These are phyloP conservation scores for Nicotiana tabacum DNA, from an alignment of 257 asterid species.

Conservation along the genomic window DNA sequence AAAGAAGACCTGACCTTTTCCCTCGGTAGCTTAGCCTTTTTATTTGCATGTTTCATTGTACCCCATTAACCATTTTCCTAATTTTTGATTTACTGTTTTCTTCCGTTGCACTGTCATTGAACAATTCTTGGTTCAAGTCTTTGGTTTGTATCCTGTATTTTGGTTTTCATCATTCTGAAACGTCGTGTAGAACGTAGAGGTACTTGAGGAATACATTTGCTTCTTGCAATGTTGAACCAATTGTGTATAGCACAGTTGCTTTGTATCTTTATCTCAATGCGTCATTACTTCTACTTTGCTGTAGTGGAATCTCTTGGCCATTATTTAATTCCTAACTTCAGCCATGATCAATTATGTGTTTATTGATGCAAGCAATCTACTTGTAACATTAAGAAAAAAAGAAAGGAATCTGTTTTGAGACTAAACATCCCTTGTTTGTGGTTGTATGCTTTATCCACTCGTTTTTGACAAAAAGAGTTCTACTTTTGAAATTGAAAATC, in stretches of 20 bases:
- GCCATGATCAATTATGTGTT: neutral
- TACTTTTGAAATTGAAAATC: too few species aligned
- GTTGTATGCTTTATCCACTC: neutral
- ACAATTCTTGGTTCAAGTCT: slow-evolving; percentile 23
- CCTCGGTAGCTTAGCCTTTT: slow-evolving; percentile 21
- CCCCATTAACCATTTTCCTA: slow-evolving; percentile 21
- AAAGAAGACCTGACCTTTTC: slow-evolving; percentile 23
- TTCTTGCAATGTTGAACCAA: neutral
- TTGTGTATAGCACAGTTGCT: neutral
- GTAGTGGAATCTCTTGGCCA: neutral
- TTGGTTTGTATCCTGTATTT: slow-evolving; percentile 18
- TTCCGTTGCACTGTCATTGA: slow-evolving; percentile 15
- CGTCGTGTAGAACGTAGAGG: neutral
- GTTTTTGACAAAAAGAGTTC: neutral
- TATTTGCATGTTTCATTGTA: slow-evolving; percentile 24
- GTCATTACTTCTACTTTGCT: neutral
- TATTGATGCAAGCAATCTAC: neutral
- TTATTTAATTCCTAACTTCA: neutral
- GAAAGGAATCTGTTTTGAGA: neutral
- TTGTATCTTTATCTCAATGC: neutral
- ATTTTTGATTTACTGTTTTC: slow-evolving; percentile 13
- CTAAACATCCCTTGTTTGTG: too few species aligned
- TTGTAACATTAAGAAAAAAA: neutral
- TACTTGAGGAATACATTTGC: neutral
- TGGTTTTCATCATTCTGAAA: slow-evolving; percentile 21